phyloP scores from a whole-genome alignment of 1,284 basidiomycete genomes.

The Ganoderma multipileum region DNA sequence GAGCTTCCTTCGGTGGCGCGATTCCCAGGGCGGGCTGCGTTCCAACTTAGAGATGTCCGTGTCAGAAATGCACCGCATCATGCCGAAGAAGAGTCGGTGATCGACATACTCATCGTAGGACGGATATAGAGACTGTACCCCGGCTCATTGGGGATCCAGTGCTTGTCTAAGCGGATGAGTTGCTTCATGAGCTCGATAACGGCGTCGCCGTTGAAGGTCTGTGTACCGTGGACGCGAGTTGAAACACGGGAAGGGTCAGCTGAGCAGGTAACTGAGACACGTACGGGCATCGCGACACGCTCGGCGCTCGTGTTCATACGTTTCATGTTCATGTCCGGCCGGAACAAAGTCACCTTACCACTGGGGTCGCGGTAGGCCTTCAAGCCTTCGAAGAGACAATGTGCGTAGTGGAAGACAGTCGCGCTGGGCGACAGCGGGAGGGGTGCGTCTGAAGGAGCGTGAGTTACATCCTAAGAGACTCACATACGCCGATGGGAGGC shows the following conservation, averaged over 20 bases:
- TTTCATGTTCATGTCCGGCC: constrained; percentile 99
- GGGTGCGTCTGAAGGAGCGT: constrained; percentile 32
- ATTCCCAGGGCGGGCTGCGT: constrained; percentile 92
- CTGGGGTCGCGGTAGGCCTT: constrained; percentile 91
- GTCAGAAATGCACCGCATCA: background rate
- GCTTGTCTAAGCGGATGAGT: constrained; percentile 85
- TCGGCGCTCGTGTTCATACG: constrained; percentile 84
- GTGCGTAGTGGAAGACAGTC: constrained; percentile 95
- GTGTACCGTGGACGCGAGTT: background rate
- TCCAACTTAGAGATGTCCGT: constrained; percentile 66
- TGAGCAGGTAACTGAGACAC: constrained; percentile 38
- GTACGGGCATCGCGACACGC: constrained; percentile 79
- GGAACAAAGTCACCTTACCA: constrained; percentile 88
- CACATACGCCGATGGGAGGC: background rate
- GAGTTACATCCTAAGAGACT: background rate
- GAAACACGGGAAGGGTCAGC: background rate
- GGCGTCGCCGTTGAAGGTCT: constrained; percentile 86
- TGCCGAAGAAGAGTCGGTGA: constrained; percentile 9
- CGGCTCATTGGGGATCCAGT: constrained; percentile 92
- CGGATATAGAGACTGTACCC: constrained; percentile 95
- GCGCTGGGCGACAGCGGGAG: constrained; percentile 83
- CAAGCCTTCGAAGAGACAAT: constrained; percentile 92
- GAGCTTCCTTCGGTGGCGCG: constrained; percentile 85
- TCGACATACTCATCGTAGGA: constrained; percentile 71
- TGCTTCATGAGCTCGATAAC: constrained; percentile 89